Base-by-base conservation (phyloP, 495 filamentous ascomycete genomes). In the Penicillium mononematosum region DNA sequence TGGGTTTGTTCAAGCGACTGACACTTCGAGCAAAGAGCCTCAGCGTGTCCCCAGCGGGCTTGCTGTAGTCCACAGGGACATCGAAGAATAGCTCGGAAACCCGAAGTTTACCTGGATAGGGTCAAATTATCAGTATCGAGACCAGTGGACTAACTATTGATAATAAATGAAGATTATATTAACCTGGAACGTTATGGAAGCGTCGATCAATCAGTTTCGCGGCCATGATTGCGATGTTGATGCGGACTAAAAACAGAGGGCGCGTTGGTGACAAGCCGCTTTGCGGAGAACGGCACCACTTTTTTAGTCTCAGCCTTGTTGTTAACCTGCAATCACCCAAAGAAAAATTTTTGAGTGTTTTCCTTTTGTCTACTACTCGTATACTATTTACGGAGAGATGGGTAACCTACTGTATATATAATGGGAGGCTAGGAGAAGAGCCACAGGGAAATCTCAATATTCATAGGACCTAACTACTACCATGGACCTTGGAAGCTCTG, bases 21-120 rank as follows among this genome's bases (percentile, higher is more conserved):
- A 87, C 86, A 56, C 83, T 86, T 50, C 91, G 87, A 31, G 81
- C 91, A 67, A 95, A 96, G 22, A 96, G 76, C 51, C 81, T 83
- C 45, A 96, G 64, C 5, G 67, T 83, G 17, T 82, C 84, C n/a
- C 75, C 72, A 1, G 70, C 67, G 17, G 85, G 88, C n/a, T 81
- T 81, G 55, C 76, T 67, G 69, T 95, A 85, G 69, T 94, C 88
- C 50, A 84, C 74, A 34, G 91, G 90, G 10, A 96, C 90, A 62
- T 91, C 84, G 66, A 96, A 96, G 76, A 90, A 88, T 53, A 91
- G 79, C 68, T 96, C 91, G 2, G 85, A 86, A 45, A 95, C 81
- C 44, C 81, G 81, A 9, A 96, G 75, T 66, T 86, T 89, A 32
- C 91, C 91, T 91, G 56, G 7, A 39, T 19, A 32, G 45, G 8